These are phyloP conservation scores for Fusarium sp. DNA, from an alignment of 2,329 filamentous ascomycete genomes.

Conservation along the genomic window DNA sequence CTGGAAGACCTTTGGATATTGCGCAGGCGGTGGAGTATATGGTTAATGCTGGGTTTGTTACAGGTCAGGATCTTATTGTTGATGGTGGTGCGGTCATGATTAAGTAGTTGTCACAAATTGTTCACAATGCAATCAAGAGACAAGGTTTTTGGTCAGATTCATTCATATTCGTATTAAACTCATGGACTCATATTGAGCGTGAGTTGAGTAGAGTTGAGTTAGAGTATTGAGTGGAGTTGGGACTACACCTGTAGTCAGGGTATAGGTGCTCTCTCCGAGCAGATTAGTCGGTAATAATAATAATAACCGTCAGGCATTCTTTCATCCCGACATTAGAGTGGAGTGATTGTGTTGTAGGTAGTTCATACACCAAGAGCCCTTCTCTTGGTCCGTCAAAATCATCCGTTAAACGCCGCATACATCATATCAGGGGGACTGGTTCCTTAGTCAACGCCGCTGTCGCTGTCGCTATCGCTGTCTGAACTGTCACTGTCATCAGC, in stretches of 20 bases:
- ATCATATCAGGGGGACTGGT: constrained; percentile 2
- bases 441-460: constrained; percentile 23
- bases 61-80: constrained; percentile 8
- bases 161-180: constrained; percentile 28
- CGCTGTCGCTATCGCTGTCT: constrained; percentile 1
- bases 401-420: constrained; percentile 12
- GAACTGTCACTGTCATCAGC: constrained; percentile 2
- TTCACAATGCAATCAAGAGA: neutral
- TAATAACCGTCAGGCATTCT: neutral
- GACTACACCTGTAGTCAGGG: constrained; percentile 14
- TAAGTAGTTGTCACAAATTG: neutral
- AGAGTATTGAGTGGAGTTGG: constrained; percentile 20
- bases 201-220: constrained; percentile 2
- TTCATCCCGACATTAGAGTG: constrained; percentile 11
- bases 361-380: constrained; percentile 13
- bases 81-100: constrained; percentile 19
- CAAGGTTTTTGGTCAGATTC: neutral
- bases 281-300: constrained; percentile 12
- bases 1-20: constrained; percentile 18
- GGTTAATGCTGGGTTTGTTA: constrained; percentile 22
- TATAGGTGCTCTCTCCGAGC: constrained; percentile 24
- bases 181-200: constrained; percentile 24
- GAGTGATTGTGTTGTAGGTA: constrained; percentile 9
- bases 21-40: constrained; percentile 16
- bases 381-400: neutral